Conservation (phyloP, 2,329 filamentous ascomycete genomes). For the Talaromyces sp. region DNA sequence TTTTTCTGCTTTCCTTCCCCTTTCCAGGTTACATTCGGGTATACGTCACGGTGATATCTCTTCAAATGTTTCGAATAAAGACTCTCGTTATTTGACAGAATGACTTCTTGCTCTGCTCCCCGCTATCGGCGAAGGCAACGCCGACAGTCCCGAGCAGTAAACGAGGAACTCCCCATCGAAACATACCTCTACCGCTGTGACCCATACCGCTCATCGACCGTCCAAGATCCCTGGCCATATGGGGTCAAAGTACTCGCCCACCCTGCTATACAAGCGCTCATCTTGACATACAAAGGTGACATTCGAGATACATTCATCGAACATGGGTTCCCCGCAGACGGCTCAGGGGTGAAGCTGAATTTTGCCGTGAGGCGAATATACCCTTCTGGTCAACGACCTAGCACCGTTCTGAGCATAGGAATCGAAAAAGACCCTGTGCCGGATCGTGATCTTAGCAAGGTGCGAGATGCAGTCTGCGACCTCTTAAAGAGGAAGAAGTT, state of each 20-base stretch:
- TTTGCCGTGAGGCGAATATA: background rate
- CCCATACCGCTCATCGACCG: background rate
- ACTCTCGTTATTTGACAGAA: background rate
- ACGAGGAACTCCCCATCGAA: background rate
- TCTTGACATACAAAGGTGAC: background rate
- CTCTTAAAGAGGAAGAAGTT: background rate
- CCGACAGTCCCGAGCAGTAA: background rate
- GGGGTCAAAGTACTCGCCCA: background rate
- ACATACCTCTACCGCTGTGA: conserved; percentile 2
- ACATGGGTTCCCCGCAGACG: background rate
- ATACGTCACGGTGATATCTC: background rate
- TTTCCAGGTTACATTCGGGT: background rate
- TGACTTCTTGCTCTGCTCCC: background rate
- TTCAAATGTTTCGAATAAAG: background rate
- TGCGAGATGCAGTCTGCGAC: background rate
- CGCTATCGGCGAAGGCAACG: background rate
- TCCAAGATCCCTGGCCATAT: background rate
- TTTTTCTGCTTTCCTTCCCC: background rate
- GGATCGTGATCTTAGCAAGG: background rate
- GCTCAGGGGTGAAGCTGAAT: background rate
- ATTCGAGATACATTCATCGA: background rate
- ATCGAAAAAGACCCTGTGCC: background rate
- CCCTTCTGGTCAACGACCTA: background rate
- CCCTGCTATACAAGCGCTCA: background rate
- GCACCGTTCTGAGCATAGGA: background rate